These are phyloP conservation scores for Suillus placidus DNA, from an alignment of 768 basidiomycete genomes.

Conservation along the genomic window DNA sequence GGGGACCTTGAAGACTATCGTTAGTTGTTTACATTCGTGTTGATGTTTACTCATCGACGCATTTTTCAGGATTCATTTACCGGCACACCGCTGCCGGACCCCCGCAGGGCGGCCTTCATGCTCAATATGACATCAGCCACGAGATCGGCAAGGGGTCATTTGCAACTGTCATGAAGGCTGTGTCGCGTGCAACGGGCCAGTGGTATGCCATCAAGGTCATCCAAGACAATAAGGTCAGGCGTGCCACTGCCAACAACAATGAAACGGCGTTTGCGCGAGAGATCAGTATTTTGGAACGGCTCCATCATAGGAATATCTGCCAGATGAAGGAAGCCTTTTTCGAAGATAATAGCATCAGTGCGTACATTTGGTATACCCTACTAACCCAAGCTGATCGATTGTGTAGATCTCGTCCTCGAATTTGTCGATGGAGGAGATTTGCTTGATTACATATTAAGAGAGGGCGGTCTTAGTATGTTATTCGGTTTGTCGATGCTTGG, in stretches of 20 bases:
- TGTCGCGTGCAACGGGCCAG: constrained; percentile 68
- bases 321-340: constrained; percentile 76
- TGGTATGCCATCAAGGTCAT: constrained; percentile 92
- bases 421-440: constrained; percentile 88
- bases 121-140: constrained; percentile 62
- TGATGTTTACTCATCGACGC: neutral
- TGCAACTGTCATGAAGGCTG: constrained; percentile 85
- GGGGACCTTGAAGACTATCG: constrained; percentile 72
- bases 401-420: constrained; percentile 78
- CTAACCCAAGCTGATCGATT: constrained; percentile 26
- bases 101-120: constrained; percentile 57
- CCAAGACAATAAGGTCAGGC: constrained; percentile 49
- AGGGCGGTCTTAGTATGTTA: constrained; percentile 61
- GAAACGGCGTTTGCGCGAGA: constrained; percentile 60
- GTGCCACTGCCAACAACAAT: constrained; percentile 34
- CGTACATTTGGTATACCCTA: constrained; percentile 25
- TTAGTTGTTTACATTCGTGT: constrained; percentile 38
- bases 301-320: constrained; percentile 85
- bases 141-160: constrained; percentile 92
- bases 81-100: constrained; percentile 59
- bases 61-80: constrained; percentile 64
- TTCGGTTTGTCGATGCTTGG: neutral
- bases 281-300: constrained; percentile 74
- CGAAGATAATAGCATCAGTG: constrained; percentile 64
- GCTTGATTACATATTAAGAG: constrained; percentile 72